Evolutionary conservation across 164 flowering plant genomes (phyloP).

Genomic region (Akebia trifoliata): DNA sequence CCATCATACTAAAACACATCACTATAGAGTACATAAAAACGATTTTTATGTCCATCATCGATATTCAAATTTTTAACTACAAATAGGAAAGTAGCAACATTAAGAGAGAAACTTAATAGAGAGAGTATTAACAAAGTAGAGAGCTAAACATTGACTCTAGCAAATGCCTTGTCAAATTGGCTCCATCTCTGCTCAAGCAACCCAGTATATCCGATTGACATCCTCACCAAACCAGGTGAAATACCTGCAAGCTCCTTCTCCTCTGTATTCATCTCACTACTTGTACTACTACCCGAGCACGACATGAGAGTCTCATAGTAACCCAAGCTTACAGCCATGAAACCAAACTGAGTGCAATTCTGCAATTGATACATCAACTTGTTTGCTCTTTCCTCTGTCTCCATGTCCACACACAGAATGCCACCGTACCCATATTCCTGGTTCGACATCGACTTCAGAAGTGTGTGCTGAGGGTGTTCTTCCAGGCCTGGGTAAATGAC

Average conservation of each 20-base stretch:
- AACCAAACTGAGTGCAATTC: conserved; percentile 70
- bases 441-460: conserved; percentile 54
- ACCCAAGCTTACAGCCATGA: conserved; percentile 94
- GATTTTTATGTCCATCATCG: too few species aligned
- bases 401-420: conserved; percentile 77
- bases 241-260: conserved; percentile 75
- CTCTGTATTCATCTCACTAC: conserved; percentile 70
- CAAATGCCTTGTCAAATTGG: conserved; percentile 72
- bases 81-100: too few species aligned
- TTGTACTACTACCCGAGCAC: conserved; percentile 90
- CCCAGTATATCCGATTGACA: conserved; percentile 87
- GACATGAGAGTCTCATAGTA: conserved; percentile 97
- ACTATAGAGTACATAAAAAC: too few species aligned
- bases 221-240: conserved; percentile 81
- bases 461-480: conserved; percentile 69
- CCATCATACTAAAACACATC: too few species aligned
- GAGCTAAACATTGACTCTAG: too few species aligned
- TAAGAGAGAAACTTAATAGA: too few species aligned
- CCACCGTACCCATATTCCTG: conserved; percentile 82
- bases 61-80: too few species aligned
- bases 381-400: conserved; percentile 72
- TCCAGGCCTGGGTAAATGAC: conserved; percentile 92
- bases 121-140: too few species aligned
- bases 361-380: conserved; percentile 64
- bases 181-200: conserved; percentile 83